Evolutionary conservation across 2,329 filamentous ascomycete genomes (phyloP).

Genomic region (Sarocladiaceae sp.): DNA sequence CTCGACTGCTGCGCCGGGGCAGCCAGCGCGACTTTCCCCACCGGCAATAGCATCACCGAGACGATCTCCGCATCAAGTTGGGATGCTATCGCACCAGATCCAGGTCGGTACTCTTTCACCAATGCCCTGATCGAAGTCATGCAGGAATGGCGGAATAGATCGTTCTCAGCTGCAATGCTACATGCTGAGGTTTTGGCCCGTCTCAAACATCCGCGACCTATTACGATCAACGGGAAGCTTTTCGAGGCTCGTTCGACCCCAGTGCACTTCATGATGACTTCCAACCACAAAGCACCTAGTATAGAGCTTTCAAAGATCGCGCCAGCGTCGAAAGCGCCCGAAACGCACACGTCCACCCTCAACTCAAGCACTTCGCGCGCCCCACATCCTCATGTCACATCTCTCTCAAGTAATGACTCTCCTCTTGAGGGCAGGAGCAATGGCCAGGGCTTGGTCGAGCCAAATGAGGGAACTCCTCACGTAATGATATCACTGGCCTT

Average conservation of each 20-base stretch:
- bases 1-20: constrained; percentile 55
- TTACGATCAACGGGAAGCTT: constrained; percentile 50
- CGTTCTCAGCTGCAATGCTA: constrained; percentile 54
- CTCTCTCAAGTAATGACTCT: neutral
- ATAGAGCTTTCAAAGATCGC: constrained; percentile 43
- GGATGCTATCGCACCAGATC: constrained; percentile 55
- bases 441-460: constrained; percentile 25
- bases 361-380: constrained; percentile 19
- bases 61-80: constrained; percentile 57
- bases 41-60: constrained; percentile 52
- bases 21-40: constrained; percentile 53
- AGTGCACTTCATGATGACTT: constrained; percentile 58
- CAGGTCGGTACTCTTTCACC: constrained; percentile 54
- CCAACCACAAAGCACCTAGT: constrained; percentile 51
- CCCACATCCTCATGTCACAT: too few relatives aligned
- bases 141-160: constrained; percentile 47
- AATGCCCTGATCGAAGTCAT: constrained; percentile 53
- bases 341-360: constrained; percentile 9
- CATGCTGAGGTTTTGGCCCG: constrained; percentile 55
- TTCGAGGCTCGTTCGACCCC: constrained; percentile 54
- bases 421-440: neutral
- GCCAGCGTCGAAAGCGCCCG: neutral
- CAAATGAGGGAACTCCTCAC: constrained; percentile 50
- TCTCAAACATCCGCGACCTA: constrained; percentile 51
- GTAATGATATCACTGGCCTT: constrained; percentile 56